Evolutionary conservation across 2,329 filamentous ascomycete species (phyloP), one percentile per base, ranked within the genome.

Genomic region (Cladosporium velox): DNA sequence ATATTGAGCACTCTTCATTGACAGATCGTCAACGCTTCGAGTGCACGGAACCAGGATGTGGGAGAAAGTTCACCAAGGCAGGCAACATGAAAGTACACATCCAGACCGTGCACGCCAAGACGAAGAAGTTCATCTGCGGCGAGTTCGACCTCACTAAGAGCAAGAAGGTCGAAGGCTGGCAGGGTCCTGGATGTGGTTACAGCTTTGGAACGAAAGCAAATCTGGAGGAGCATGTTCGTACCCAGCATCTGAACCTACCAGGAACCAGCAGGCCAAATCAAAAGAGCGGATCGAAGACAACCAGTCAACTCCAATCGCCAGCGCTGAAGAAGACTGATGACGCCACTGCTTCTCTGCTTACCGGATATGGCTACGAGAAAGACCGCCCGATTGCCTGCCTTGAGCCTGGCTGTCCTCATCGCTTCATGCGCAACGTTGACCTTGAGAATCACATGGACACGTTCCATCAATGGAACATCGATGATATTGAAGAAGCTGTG

Each of bases 41-140:
- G 1, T 97, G 94, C 75, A 84, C 87, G 0, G 84, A 88, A 73
- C 79, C 83, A 0, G 89, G 85, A 26, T 97, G 93, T 77, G 83
- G 81, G 65, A 91, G 91, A 74, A 87, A 83, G 64, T 97, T 97
- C 78, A 93, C 91, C 21, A 91, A 90, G 74, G 88, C 86, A 68
- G 90, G 90, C n/a, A 97, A 97, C 72, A 83, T 96, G 61, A 91
- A 89, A 18, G 87, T 89, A 0, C 94, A 98, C 75, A 83, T 94
- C 64, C 88, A 90, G 66, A 89, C 87, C 12, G 88, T 90, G 0
- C 94, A 97, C 75, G 85, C 92, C 70, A 90, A 91, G 21, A 81
- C 88, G 70, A 84, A 82, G 67, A 88, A 88, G 11, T 97, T 91
- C 74, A 82, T 91, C n/a, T 97, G 94, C 73, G 91, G 91, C 18